These are phyloP conservation scores for Dunaliella primolecta DNA, from an alignment of 139 green algal genomes.

Conservation along the genomic window DNA sequence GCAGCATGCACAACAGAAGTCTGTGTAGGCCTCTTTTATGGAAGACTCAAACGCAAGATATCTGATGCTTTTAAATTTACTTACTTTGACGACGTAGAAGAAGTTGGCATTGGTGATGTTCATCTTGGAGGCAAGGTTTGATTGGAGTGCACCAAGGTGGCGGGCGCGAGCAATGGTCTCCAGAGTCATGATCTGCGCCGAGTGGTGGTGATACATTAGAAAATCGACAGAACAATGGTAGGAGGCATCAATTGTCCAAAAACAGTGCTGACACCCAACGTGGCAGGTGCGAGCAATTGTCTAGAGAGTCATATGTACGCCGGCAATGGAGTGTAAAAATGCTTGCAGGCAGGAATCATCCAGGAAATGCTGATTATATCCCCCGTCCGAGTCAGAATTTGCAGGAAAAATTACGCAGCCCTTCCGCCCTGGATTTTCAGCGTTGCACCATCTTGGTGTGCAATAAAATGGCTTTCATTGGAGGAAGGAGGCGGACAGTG, in stretches of 20 bases:
- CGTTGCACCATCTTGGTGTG: no score
- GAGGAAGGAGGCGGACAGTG: no score
- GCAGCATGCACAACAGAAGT: no score
- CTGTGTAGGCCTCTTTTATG: no score
- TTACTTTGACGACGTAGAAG: conserved; percentile 53
- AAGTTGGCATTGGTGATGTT: conserved; percentile 44
- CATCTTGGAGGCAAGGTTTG: conserved; percentile 25
- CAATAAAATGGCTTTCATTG: no score
- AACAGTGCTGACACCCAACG: neutral
- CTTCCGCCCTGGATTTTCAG: no score
- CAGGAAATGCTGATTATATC: neutral
- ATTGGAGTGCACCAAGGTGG: conserved; percentile 34
- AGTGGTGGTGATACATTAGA: neutral
- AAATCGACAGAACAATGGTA: neutral
- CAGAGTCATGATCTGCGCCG: conserved; percentile 30
- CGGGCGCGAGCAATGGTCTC: conserved; percentile 23
- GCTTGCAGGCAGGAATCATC: neutral
- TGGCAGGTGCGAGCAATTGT: neutral
- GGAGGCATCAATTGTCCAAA: neutral
- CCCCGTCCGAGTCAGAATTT: no score
- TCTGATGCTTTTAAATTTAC: no score
- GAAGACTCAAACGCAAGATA: no score
- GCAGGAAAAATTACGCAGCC: no score
- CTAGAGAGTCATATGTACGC: neutral
- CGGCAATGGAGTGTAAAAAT: neutral